Percentiles rank a stretch among this genome's conserved stretches.
phyloP scores from a whole-genome alignment of 371 early-diverging fungal genomes.

The Haplosporangium sp. region DNA sequence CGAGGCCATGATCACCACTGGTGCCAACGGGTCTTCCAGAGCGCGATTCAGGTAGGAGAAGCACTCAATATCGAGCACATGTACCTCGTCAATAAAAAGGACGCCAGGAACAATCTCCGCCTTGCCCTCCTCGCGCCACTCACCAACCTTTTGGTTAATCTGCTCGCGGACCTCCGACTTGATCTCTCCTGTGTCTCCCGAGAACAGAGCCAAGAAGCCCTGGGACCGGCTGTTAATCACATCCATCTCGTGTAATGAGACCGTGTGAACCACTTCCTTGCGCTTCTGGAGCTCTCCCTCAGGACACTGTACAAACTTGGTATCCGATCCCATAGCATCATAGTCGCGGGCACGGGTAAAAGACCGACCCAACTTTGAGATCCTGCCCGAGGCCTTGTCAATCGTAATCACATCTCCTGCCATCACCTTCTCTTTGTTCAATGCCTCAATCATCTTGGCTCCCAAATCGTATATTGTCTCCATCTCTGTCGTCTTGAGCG shows the following conservation, averaged over 20 bases:
- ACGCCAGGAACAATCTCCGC: conserved; percentile 98
- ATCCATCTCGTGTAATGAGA: conserved; percentile 99
- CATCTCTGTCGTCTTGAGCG: conserved; percentile 99
- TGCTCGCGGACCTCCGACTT: conserved; percentile 97
- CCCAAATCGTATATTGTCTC: conserved; percentile 99
- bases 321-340: conserved; percentile 96
- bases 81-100: conserved; percentile 99
- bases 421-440: conserved; percentile 97
- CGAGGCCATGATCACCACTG: conserved; percentile 98
- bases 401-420: conserved; percentile 98
- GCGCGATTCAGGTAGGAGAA: conserved; percentile 98
- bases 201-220: conserved; percentile 97
- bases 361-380: conserved; percentile 97
- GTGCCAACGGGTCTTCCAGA: conserved; percentile 94
- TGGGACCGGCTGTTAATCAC: conserved; percentile 99
- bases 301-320: conserved; percentile 98
- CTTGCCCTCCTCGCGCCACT: conserved; percentile 99
- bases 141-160: conserved; percentile 97
- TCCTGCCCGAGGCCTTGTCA: conserved; percentile 98
- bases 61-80: conserved; percentile 99
- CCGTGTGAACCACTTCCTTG: conserved; percentile 95
- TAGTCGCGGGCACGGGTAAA: conserved; percentile 95
- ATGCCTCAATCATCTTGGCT: conserved; percentile 96
- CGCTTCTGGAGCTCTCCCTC: conserved; percentile 99
- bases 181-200: conserved; percentile 98